Conservation (phyloP, 352 stramenopile genomes). For the Globisporangium nagaii region DNA sequence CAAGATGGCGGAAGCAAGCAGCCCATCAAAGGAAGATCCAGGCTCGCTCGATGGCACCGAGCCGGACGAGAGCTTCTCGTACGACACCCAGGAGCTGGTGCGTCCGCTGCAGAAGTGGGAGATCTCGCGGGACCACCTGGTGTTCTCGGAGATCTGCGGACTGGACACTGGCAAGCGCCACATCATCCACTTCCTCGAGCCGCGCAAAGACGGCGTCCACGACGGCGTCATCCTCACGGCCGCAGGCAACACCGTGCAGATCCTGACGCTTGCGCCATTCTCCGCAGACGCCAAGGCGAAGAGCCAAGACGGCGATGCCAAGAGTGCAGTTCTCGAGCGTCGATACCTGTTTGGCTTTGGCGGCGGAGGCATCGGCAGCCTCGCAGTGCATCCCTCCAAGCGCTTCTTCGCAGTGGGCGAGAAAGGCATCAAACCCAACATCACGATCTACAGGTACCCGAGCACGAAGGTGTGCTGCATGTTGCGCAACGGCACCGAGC, state of each 20-base stretch:
- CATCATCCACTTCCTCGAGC: slow-evolving; percentile 65
- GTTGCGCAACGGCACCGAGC: slow-evolving; percentile 80
- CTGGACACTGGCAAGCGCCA: slow-evolving; percentile 63
- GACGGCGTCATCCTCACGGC: slow-evolving; percentile 57
- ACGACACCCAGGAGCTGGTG: slow-evolving; percentile 30
- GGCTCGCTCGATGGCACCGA: not conserved
- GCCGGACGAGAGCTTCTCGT: slow-evolving; percentile 15
- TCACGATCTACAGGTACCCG: slow-evolving; percentile 89
- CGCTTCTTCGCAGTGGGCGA: slow-evolving; percentile 85
- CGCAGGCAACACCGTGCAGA: slow-evolving; percentile 68
- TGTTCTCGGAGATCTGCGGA: slow-evolving; percentile 61
- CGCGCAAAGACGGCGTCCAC: slow-evolving; percentile 20
- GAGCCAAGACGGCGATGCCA: not conserved
- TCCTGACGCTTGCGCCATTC: slow-evolving; percentile 43
- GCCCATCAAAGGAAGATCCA: not conserved
- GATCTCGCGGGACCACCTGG: slow-evolving; percentile 63
- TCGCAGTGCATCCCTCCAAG: slow-evolving; percentile 65
- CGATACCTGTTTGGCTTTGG: slow-evolving; percentile 68
- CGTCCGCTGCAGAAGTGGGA: slow-evolving; percentile 58
- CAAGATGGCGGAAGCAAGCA: not conserved
- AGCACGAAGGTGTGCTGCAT: slow-evolving; percentile 60
- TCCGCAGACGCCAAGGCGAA: slow-evolving; percentile 2
- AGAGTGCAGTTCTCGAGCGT: slow-evolving; percentile 18
- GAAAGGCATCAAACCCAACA: slow-evolving; percentile 82
- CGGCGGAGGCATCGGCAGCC: slow-evolving; percentile 52